Evolutionary conservation across 2,329 filamentous ascomycete species (phyloP), one percentile per base, ranked within the genome.

Genomic region (Arthrocladium fulminans): DNA sequence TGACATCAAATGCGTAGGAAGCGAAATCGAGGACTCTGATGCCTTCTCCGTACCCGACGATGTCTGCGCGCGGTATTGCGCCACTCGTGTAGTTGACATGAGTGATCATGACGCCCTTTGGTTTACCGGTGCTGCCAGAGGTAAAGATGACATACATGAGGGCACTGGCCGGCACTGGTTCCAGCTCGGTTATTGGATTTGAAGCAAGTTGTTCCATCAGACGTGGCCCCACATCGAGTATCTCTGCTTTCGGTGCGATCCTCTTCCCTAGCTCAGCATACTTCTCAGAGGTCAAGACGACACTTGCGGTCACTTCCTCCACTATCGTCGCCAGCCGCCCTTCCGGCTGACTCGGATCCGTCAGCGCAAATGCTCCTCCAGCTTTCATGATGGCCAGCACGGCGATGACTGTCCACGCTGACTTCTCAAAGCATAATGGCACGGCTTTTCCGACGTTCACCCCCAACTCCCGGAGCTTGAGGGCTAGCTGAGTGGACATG

Each of bases 51-150:
- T 54, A 73, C 5, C 70, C 66, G 1, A 81, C 62, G 0, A 72
- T 69, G 0, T 69, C 64, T 0, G 70, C 74, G 56, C 81, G 75
- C 0, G 72, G 70, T 2, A 72, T 57, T 4, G 62, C 62, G 29
- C 64, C 60, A 2, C 59, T 61, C 41, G 62, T 56, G 5, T 67
- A 53, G 2, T 58, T 53, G 10, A 51, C 39, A 50, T 71, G 67
- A 10, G 63, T 58, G 17, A 70, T 60, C 6, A 67, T 47, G 17
- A 67, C 58, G 2, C 58, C 60, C 37, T 65, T 65, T 0, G 66
- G 53, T 0, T 43, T 48, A 6, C 60, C 57, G 1, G 60, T 64
- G 25, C 51, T 60, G 4, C 65, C 64, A 2, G 60, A 58, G 20
- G 65, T 67, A 49, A 64, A 66, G 3, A 64, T 58, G 13, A 68